Evolutionary conservation across 1,284 basidiomycete genomes (phyloP), one percentile per base, ranked within the genome.

Genomic region (Fomitopsis betulina): DNA sequence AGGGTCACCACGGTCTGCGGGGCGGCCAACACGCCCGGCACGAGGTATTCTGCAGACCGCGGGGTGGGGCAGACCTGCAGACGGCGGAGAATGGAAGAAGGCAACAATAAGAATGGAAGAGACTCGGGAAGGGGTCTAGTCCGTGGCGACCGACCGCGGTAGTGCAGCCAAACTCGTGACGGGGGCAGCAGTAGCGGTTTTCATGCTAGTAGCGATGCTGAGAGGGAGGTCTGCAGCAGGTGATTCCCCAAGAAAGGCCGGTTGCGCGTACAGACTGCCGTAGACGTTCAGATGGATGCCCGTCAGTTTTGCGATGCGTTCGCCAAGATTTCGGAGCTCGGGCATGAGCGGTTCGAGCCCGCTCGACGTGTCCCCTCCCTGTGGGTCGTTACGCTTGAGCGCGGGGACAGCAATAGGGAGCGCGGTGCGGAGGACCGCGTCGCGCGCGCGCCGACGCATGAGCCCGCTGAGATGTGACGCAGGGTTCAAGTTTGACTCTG

Each of bases 261-360:
- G 78, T 66, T 82, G 81, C 71, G 89, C 86, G 72, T 93, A 93
- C 58, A 91, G 70, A 30, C 83, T 80, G 43, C 88, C 75, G 69
- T 90, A 92, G 50, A 89, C 85, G 63, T 85, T 82, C 56, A 90
- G 75, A 70, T 93, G 90, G 62, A 91, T 84, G 53, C 82, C 74
- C 6, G 85, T 85, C 53, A 93, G 77, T 62, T 85, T 83, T 47
- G 85, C 79, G 42, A 91, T 79, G 67, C 86, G 82, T 63, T 90
- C 85, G 30, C 81, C 81, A 45, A 93, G 79, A 23, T 81, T 75
- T 33, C 77, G 75, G 60, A 93, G 83, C 71, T 93, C 90, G 42
- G 84, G 81, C 57, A 78, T 72, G 54, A 93, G 78, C 37, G 86
- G 80, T 65, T 88, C 86, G 75, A 92, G 82, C 30, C 89, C 89